Conservation (phyloP, 148 eudicot species). For the Nepenthes mirabilis region DNA sequence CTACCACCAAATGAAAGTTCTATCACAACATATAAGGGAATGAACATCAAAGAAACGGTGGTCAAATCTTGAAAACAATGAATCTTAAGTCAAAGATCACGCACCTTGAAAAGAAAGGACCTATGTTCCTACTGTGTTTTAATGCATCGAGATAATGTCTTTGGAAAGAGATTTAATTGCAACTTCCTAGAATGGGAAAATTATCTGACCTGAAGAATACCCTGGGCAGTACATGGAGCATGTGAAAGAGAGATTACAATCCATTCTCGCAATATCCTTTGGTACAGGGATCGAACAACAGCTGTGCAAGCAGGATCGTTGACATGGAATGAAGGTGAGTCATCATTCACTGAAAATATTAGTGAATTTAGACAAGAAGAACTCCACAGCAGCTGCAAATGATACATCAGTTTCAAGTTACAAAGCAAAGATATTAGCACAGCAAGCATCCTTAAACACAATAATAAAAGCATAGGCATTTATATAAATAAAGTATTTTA, state of each 20-base stretch:
- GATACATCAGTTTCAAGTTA: slow-evolving; percentile 3
- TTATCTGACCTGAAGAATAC: slow-evolving; percentile 88
- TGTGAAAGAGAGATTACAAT: slow-evolving; percentile 80
- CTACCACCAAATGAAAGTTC: too few relatives aligned
- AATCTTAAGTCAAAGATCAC: too few relatives aligned
- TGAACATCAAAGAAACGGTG: too few relatives aligned
- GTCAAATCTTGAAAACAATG: too few relatives aligned
- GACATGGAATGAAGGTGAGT: slow-evolving; percentile 67
- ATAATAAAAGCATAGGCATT: neutral
- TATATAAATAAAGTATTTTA: too few relatives aligned
- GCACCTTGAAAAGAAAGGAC: neutral
- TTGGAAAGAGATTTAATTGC: neutral
- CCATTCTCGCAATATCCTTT: slow-evolving; percentile 86
- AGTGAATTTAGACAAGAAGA: slow-evolving; percentile 80
- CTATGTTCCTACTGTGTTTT: neutral
- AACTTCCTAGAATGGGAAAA: neutral
- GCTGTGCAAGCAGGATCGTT: slow-evolving; percentile 92
- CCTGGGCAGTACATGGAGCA: slow-evolving; percentile 98
- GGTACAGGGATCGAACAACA: slow-evolving; percentile 76
- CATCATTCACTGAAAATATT: slow-evolving; percentile 68
- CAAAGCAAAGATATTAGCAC: neutral
- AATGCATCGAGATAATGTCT: neutral
- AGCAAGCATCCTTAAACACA: neutral
- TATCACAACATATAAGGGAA: too few relatives aligned
- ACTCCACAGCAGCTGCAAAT: slow-evolving; percentile 87